phyloP scores from a whole-genome alignment of 2,329 filamentous ascomycete species.

The Alternaria conjuncta region DNA sequence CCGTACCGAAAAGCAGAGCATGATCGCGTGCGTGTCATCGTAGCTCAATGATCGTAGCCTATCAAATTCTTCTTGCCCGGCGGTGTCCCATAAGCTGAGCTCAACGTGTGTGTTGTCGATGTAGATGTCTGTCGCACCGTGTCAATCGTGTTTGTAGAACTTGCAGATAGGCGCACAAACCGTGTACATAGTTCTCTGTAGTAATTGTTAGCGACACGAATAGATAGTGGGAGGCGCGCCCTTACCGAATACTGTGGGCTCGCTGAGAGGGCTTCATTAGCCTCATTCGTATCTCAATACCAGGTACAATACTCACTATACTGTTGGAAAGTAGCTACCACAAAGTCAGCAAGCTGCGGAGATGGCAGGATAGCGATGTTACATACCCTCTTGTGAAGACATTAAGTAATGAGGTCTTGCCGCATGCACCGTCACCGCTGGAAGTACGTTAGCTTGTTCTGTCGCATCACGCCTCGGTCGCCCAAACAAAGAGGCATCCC shows the following conservation, averaged over 20 bases:
- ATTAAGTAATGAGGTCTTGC: constrained; percentile 95
- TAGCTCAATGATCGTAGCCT: constrained; percentile 93
- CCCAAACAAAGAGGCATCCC: constrained; percentile 14
- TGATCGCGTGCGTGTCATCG: constrained; percentile 97
- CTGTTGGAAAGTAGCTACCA: constrained; percentile 88
- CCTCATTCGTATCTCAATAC: constrained; percentile 11
- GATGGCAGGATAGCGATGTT: constrained; percentile 35
- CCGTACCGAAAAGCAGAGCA: constrained; percentile 86
- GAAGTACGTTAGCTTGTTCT: constrained; percentile 28
- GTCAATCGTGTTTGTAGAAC: constrained; percentile 11
- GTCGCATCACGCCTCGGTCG: constrained; percentile 22
- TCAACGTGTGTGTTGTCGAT: constrained; percentile 98
- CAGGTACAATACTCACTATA: constrained; percentile 69
- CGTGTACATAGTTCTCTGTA: constrained; percentile 94
- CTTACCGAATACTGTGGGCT: constrained; percentile 88
- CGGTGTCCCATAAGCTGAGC: constrained; percentile 96
- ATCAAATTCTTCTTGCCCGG: constrained; percentile 98
- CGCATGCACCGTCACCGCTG: constrained; percentile 93
- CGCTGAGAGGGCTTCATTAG: constrained; percentile 56
- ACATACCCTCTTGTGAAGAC: constrained; percentile 96
- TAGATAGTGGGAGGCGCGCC: neutral
- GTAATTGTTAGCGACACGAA: constrained; percentile 27
- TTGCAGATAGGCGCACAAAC: constrained; percentile 58
- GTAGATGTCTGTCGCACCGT: constrained; percentile 77
- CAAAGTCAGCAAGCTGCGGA: constrained; percentile 20